Evolutionary conservation across 2,329 filamentous ascomycete species (phyloP), one percentile per base, ranked within the genome.

Genomic region (Cercospora beticola): DNA sequence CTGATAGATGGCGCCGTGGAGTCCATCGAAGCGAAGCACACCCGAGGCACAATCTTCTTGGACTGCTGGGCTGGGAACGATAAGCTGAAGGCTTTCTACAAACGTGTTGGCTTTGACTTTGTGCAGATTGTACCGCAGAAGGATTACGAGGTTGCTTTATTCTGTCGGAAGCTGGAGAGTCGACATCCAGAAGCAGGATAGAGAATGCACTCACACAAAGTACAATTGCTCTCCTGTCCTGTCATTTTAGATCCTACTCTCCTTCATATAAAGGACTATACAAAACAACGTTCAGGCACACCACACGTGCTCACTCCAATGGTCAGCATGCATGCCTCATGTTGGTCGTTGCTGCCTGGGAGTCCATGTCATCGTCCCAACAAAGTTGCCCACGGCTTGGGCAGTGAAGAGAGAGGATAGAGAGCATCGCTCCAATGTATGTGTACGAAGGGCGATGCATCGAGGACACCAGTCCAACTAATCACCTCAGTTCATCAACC

Each of bases 61-160:
- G 64, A 68, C 30, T 70, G 70, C 36, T 70, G 66, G 63, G 70
- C 68, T 49, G 70, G 68, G 7, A 70, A 70, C 14, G 18, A 59
- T 7, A 68, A 67, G 49, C 52, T 68, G n/a, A 58, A 64, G 28
- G 63, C 26, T 5, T 71, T 71, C 46, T 70, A 70, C 40, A 54
- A 23, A 7, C 43, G 59, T 16, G 21, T 33, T 23, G 64, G 62
- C 14, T 67, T 72, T n/a, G 31, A 31, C 3, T 67, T 68, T 30
- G 66, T 62, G 21, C 57, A 64, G 23, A 43, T 56, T n/a, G 36
- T 72, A 9, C 49, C 64, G 5, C 52, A 72, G 26, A 31, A 64
- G 8, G 66, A 67, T 31, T 70, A 62, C 40, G 59, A 65, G 57
- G 66, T 71, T 31, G 61, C 65, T 9, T 59, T 69, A 10, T 71